Evolutionary conservation across 2,329 filamentous ascomycete genomes (phyloP), one percentile per base, ranked within the genome.

Genomic region (Talaromyces sp.): DNA sequence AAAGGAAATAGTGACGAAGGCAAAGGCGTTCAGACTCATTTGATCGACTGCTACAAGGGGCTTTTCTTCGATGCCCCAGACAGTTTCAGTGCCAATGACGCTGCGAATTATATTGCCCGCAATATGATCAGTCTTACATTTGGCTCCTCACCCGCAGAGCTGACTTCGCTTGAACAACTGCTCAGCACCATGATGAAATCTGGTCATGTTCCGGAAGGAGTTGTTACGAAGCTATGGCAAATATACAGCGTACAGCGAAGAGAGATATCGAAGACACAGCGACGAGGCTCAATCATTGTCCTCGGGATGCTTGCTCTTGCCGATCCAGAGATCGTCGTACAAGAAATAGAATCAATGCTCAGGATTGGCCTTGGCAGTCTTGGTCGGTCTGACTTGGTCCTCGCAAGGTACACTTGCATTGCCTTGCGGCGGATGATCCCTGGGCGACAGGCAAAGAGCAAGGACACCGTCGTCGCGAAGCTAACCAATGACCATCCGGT

Each of bases 91-190:
- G 81, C 87, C 33, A 97, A 97, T 67, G 93, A 97, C 71, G 88
- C 93, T 2, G 93, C 95, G 55, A 97, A 96, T 74, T 99, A 96
- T 73, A 89, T 99, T 70, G 94, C 94, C 30, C 87, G 93, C 65
- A 99, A 98, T 77, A 99, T 99, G 94, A 98, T 98, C 76, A 97
- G 93, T 82, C 79, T 99, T 70, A 99, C 95, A 0, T 98, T 96
- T 75, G 94, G 93, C 31, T 93, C 94, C 1, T 96, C 94, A 0
- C 92, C 94, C 0, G 95, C 96, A 0, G 95, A 99, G 73, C 81
- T 99, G 60, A 99, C 95, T 0, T 98, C 92, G 54, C 82, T 99
- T 8, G 95, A 99, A 76, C 95, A 99, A 76, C 82, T 99, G 3
- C 82, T 99, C 6, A 92, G 91, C 65, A 98, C 92, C 0, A 99